Evolutionary conservation across 2,329 filamentous ascomycete species (phyloP).

Genomic region (Colletotrichum horii): DNA sequence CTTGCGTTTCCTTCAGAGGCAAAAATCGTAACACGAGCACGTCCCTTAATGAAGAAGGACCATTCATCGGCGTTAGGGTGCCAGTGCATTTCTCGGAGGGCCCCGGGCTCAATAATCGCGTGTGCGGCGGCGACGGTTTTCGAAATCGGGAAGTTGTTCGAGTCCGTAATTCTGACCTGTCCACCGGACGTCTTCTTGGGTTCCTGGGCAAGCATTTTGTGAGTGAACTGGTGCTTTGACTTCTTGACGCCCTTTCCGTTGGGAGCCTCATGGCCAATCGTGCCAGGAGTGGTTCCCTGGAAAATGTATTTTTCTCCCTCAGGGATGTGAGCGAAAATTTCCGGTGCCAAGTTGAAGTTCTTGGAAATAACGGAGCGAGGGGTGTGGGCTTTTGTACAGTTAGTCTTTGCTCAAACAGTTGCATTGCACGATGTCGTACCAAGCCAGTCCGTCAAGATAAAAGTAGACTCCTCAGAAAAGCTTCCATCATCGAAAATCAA

Average conservation of each 20-base stretch:
- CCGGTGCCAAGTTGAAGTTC: constrained; percentile 76
- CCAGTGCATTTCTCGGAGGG: constrained; percentile 83
- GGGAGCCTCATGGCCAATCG: constrained; percentile 70
- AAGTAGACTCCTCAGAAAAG: constrained; percentile 70
- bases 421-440: constrained; percentile 41
- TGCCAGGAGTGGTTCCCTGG: constrained; percentile 67
- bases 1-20: constrained; percentile 70
- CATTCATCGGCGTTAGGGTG: constrained; percentile 81
- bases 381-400: constrained; percentile 59
- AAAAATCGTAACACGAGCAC: constrained; percentile 77
- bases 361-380: constrained; percentile 74
- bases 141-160: constrained; percentile 75
- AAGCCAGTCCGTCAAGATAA: constrained; percentile 76
- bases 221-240: constrained; percentile 72
- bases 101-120: constrained; percentile 72
- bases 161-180: constrained; percentile 75
- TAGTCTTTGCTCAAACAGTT: background rate
- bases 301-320: constrained; percentile 78
- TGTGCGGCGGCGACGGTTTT: constrained; percentile 76
- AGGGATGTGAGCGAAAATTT: constrained; percentile 73
- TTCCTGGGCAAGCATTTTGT: constrained; percentile 73
- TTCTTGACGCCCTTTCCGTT: constrained; percentile 66
- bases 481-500: constrained; percentile 54
- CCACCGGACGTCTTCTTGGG: constrained; percentile 72
- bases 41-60: constrained; percentile 78